phyloP scores from a whole-genome alignment of 257 asterid genomes.

The Fraxinus anomala region DNA sequence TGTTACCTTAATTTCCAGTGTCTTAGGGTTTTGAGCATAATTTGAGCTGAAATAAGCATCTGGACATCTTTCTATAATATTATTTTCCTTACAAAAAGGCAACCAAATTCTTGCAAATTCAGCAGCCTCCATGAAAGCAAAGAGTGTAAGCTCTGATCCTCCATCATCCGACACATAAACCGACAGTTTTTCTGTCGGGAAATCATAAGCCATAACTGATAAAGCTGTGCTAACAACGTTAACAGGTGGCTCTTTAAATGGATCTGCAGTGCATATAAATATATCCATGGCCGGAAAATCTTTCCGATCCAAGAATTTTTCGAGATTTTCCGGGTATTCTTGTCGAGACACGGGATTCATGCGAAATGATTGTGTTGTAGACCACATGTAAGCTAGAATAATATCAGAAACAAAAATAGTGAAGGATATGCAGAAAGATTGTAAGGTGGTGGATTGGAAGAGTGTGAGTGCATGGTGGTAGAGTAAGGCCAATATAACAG shows the following conservation, averaged over 20 bases:
- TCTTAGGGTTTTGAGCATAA: constrained; percentile 18
- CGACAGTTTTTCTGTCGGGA: constrained; percentile 65
- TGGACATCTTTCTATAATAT: constrained; percentile 55
- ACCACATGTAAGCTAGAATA: constrained; percentile 68
- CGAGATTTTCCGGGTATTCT: constrained; percentile 43
- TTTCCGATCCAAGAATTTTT: constrained; percentile 15
- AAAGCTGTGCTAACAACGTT: constrained; percentile 67
- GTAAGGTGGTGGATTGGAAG: constrained; percentile 31
- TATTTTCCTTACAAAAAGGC: constrained; percentile 64
- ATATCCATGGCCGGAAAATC: constrained; percentile 61
- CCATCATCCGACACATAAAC: constrained; percentile 82
- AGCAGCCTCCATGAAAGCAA: constrained; percentile 80
- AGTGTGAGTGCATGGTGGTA: constrained; percentile 49
- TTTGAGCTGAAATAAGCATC: constrained; percentile 52
- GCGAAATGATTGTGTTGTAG: constrained; percentile 54
- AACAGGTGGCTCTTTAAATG: constrained; percentile 66
- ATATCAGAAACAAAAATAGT: constrained; percentile 51
- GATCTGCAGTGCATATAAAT: constrained; percentile 83
- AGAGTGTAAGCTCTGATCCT: constrained; percentile 68
- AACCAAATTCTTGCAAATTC: constrained; percentile 64
- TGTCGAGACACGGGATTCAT: constrained; percentile 59
- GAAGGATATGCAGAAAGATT: constrained; percentile 36
- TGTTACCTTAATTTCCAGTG: constrained; percentile 53
- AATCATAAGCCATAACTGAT: constrained; percentile 78
- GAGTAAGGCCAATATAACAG: constrained; percentile 46